Conservation (phyloP, 2,329 filamentous ascomycete species). For the Penicillium verrucosum region DNA sequence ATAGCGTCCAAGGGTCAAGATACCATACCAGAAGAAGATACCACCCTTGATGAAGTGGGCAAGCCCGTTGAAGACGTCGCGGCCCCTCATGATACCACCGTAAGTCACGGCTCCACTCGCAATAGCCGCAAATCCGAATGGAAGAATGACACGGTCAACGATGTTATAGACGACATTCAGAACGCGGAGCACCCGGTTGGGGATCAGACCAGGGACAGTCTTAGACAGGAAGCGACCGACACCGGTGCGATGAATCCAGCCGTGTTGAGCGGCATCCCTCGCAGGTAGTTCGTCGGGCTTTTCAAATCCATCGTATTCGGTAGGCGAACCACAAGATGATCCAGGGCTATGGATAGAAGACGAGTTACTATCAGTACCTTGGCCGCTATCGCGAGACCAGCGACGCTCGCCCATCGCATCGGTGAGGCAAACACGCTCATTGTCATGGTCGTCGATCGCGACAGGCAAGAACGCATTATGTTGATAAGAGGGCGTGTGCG, state of each 20-base stretch:
- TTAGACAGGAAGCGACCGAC: slow-evolving; percentile 53
- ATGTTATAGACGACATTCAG: slow-evolving; percentile 62
- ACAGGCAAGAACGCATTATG: slow-evolving; percentile 61
- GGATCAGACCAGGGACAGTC: slow-evolving; percentile 56
- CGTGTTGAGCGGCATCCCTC: slow-evolving; percentile 27
- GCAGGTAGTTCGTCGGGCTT: slow-evolving; percentile 47
- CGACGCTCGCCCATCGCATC: slow-evolving; percentile 48
- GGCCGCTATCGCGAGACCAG: slow-evolving; percentile 68
- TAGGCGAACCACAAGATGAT: slow-evolving; percentile 53
- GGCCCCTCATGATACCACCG: slow-evolving; percentile 74
- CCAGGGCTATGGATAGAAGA: slow-evolving; percentile 65
- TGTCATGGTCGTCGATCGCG: slow-evolving; percentile 52
- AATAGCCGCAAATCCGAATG: slow-evolving; percentile 72
- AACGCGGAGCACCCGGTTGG: slow-evolving; percentile 55
- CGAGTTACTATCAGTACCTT: slow-evolving; percentile 69
- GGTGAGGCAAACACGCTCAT: slow-evolving; percentile 38
- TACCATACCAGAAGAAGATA: slow-evolving; percentile 90
- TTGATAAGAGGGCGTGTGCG: slow-evolving; percentile 43
- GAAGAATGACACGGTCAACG: slow-evolving; percentile 72
- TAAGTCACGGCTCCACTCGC: slow-evolving; percentile 71
- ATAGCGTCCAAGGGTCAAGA: slow-evolving; percentile 84
- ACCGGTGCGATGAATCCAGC: slow-evolving; percentile 47
- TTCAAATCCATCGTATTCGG: slow-evolving; percentile 51
- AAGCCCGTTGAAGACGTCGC: slow-evolving; percentile 73
- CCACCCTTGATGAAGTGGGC: slow-evolving; percentile 94